phyloP scores from a whole-genome alignment of 75 land plant genomes.

The Picea sitchensis region DNA sequence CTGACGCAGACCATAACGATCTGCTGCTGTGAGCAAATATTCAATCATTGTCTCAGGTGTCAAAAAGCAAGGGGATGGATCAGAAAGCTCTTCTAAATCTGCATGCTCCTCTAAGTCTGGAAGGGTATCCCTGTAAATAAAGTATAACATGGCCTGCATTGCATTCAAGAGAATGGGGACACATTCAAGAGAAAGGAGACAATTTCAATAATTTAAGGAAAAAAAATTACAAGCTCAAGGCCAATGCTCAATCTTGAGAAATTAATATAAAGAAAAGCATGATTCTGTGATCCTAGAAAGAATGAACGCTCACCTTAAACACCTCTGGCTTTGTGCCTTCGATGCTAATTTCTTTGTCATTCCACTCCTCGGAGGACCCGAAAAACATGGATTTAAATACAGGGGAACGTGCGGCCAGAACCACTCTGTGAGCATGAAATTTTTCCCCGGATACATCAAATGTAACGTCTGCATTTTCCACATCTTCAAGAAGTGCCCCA shows the following conservation, averaged over 20 bases:
- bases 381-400: slow-evolving; percentile 48
- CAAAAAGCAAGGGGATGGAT: slow-evolving; percentile 23
- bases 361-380: slow-evolving; percentile 31
- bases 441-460: slow-evolving; percentile 43
- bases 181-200: background rate
- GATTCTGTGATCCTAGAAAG: background rate
- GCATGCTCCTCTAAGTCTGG: slow-evolving; percentile 59
- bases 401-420: slow-evolving; percentile 49
- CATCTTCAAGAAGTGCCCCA: slow-evolving; percentile 38
- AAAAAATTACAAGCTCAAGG: slow-evolving; percentile 2
- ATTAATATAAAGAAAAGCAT: background rate
- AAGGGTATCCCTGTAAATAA: slow-evolving; percentile 64
- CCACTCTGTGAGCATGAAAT: slow-evolving; percentile 42
- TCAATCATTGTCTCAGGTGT: slow-evolving; percentile 40
- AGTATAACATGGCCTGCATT: slow-evolving; percentile 66
- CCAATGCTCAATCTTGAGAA: background rate
- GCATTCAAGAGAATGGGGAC: background rate
- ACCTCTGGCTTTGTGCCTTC: slow-evolving; percentile 39
- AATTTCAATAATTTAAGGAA: background rate
- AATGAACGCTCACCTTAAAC: slow-evolving; percentile 20
- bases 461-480: slow-evolving; percentile 24
- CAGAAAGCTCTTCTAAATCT: slow-evolving; percentile 31
- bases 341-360: slow-evolving; percentile 21
- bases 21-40: slow-evolving; percentile 71
- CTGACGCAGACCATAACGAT: slow-evolving; percentile 56